Evolutionary conservation across 1,284 basidiomycete genomes (phyloP), one percentile per base, ranked within the genome.

Genomic region (Blastosporella zonata): DNA sequence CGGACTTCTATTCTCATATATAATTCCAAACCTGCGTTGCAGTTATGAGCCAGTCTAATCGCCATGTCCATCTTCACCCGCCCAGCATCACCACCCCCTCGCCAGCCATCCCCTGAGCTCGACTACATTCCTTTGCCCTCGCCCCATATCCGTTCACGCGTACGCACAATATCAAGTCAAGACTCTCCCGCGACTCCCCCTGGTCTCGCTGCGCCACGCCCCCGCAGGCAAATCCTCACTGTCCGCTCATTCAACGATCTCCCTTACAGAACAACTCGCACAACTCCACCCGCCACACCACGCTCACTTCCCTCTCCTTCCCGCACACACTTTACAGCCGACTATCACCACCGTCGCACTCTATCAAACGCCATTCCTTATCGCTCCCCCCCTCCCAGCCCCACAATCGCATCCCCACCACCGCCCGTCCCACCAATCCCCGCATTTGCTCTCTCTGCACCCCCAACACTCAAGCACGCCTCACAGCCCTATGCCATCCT

Each of bases 71-170:
- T 67, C 56, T 68, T 66, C 47, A 41, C 56, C 37, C 69, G 71
- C 29, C 67, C 72, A 29, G 65, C 67, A 21, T 74, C 72, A 27
- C 71, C 74, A 52, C 74, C 74, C 39, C 74, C 74, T 3, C 66
- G 73, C 42, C 64, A 62, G 47, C 68, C 67, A 6, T 69, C 71
- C 8, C 72, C 70, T 18, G 69, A 71, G 47, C 54, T 67, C 46
- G 50, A 61, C 18, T 67, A 65, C 40, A 55, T 59, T 9, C 69
- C 69, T 8, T 60, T 70, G 18, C 72, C 68, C 13, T 68, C 66
- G 28, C 65, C 63, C 33, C 67, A 61, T 42, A 57, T 62, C 39
- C 66, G 57, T 13, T 50, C 63, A 5, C 61, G 64, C 13, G 54
- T 65, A 20, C 60, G 64, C 34, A 57, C 65, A 10, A 56, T 66